phyloP scores from a whole-genome alignment of 192 early-diverging fungal species.

The Podila clonocystis region DNA sequence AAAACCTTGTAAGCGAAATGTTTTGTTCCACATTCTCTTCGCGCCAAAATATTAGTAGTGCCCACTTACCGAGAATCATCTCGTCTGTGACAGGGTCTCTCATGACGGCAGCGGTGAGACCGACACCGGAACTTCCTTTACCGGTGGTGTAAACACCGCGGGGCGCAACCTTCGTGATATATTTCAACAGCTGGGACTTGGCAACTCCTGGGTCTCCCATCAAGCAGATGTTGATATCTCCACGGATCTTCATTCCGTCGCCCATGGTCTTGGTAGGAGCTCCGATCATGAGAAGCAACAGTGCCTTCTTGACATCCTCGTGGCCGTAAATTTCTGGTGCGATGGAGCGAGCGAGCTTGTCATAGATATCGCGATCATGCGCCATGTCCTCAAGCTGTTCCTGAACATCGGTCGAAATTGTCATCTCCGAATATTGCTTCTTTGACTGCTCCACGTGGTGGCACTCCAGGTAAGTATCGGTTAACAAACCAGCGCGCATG shows the following conservation, averaged over 20 bases:
- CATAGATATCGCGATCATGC: conserved; percentile 79
- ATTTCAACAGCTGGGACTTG: conserved; percentile 97
- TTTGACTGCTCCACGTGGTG: conserved; percentile 89
- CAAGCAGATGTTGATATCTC: conserved; percentile 96
- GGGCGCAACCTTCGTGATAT: conserved; percentile 93
- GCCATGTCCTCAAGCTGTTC: conserved; percentile 66
- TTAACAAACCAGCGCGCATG: conserved; percentile 88
- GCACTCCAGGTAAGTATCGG: conserved; percentile 94
- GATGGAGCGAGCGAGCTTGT: conserved; percentile 76
- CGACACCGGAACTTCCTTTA: conserved; percentile 93
- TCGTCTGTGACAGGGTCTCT: conserved; percentile 94
- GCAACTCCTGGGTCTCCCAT: conserved; percentile 99
- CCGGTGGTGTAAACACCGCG: conserved; percentile 98
- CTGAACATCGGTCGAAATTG: conserved; percentile 61
- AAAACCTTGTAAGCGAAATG: neutral
- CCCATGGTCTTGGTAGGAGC: conserved; percentile 80
- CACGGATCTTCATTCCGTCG: conserved; percentile 97
- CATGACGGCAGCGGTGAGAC: conserved; percentile 94
- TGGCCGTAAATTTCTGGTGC: conserved; percentile 94
- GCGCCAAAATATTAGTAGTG: neutral
- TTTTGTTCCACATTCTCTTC: neutral
- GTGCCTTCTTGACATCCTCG: conserved; percentile 93
- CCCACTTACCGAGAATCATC: conserved; percentile 81
- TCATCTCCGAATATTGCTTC: conserved; percentile 91
- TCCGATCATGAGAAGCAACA: conserved; percentile 87